Percentiles rank a stretch among this genome's conserved stretches.
phyloP scores from a whole-genome alignment of 306 rosid species.

The Cucumis sativus region DNA sequence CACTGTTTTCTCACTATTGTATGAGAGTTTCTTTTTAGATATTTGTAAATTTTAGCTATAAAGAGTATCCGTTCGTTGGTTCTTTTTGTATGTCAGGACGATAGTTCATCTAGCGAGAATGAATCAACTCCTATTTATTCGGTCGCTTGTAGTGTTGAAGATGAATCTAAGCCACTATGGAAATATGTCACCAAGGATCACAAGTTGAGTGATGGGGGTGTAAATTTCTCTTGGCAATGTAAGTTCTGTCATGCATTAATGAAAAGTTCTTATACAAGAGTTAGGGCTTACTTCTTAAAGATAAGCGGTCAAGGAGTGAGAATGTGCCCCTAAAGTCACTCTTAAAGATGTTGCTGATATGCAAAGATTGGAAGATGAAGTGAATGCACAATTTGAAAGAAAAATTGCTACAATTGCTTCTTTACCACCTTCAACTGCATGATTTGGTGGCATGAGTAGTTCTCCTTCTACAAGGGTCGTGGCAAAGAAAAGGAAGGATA shows the following conservation, averaged over 20 bases:
- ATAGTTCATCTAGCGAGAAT: neutral
- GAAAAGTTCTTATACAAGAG: neutral
- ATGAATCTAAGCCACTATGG: neutral
- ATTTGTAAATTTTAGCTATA: neutral
- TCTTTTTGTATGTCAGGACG: neutral
- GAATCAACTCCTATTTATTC: neutral
- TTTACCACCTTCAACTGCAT: neutral
- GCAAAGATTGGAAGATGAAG: neutral
- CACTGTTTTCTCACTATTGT: neutral
- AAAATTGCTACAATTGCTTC: neutral
- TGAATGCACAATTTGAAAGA: neutral
- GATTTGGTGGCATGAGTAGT: neutral
- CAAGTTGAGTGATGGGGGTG: neutral
- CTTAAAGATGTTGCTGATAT: neutral
- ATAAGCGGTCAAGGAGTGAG: neutral
- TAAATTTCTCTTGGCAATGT: neutral
- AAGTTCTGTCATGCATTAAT: neutral
- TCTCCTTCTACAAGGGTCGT: neutral
- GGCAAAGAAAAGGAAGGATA: neutral
- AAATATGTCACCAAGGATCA: neutral
- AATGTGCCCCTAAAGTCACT: neutral
- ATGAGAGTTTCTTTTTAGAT: neutral
- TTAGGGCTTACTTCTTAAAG: neutral
- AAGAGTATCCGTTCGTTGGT: neutral
- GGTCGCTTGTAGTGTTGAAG: neutral